Evolutionary conservation across 2,329 filamentous ascomycete genomes (phyloP).

Genomic region (Hymenoscyphus albidus): DNA sequence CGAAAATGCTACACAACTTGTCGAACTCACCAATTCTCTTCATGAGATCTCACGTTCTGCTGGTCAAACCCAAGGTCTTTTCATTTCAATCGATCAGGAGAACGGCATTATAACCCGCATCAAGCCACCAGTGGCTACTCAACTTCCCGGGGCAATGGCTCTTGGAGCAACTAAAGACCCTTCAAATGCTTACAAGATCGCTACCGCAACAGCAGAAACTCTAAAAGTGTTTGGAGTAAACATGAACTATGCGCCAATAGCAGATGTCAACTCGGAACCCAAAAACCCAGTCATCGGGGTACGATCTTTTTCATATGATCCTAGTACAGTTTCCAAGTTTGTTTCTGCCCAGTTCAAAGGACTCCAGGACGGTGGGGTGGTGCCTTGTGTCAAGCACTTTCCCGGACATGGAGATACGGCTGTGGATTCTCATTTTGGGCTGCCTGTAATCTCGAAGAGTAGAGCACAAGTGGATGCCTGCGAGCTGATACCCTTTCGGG

Average conservation of each 20-base stretch:
- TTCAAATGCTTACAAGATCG: constrained; percentile 36
- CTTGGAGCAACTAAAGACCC: constrained; percentile 39
- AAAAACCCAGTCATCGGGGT: constrained; percentile 43
- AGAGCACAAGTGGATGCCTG: constrained; percentile 38
- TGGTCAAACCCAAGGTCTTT: constrained; percentile 39
- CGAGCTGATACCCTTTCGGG: constrained; percentile 42
- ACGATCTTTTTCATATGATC: constrained; percentile 41
- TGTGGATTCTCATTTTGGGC: constrained; percentile 42
- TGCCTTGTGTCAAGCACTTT: constrained; percentile 44
- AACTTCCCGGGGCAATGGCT: constrained; percentile 43
- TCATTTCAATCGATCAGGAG: constrained; percentile 45
- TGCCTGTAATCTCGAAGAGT: constrained; percentile 39
- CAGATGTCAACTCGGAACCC: constrained; percentile 43
- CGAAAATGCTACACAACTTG: constrained; percentile 38
- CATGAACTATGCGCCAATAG: constrained; percentile 44
- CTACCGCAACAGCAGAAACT: constrained; percentile 39
- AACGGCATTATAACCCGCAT: constrained; percentile 44
- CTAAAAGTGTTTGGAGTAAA: constrained; percentile 41
- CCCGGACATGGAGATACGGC: constrained; percentile 43
- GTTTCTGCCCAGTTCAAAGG: constrained; percentile 39
- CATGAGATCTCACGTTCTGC: constrained; percentile 39
- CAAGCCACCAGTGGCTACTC: constrained; percentile 38
- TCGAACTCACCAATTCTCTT: constrained; percentile 36
- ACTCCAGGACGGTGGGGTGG: constrained; percentile 38
- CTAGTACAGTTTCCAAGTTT: constrained; percentile 40